Base-by-base conservation (phyloP, 441 rosid genomes). In the Capsella rubella region DNA sequence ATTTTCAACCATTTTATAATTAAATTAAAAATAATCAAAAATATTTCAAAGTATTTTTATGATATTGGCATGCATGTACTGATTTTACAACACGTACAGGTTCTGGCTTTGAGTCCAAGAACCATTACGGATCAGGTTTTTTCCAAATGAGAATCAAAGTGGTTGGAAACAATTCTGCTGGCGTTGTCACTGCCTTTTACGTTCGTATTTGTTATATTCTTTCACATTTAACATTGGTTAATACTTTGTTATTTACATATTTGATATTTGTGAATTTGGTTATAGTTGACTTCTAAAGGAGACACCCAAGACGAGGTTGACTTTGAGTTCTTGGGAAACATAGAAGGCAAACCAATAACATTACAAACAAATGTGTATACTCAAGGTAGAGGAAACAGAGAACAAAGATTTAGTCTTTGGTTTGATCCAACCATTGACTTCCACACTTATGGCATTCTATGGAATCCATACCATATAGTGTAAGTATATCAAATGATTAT, bases 121-220 rank as follows among this genome's bases (percentile, higher is more conserved):
- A 8, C 53, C 53, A 49, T 5, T 49, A 46, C 51, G 51, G 51
- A 6, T 46, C 51, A 46, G 51, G 51, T 1, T 6, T 6, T 46
- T 15, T 46, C 37, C 21, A 46, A 15, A 46, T 46, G 21, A 46
- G 21, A n/a, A 46, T 46, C 18, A 46, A 46, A 46, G 8, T 46
- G 13, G 9, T 49, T 8, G 53, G 53, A 49, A 49, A 46, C 51
- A 15, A 46, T 46, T 46, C 51, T 46, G 3, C 51, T 46, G 51
- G 51, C 9, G 51, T 46, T 3, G 51, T 46, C 51, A 46, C 51
- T 46, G 51, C 51, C 51, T 46, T 46, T 46, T 46, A 46, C 51
- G 51, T 46, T 15, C 51, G 51, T 34, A 34, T 34, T 34, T 34
- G 37, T 6, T 34, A 6, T 46, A 46, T 46, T 45, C 21, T 46